Percentiles rank a stretch among this genome's conserved stretches.
Evolutionary conservation across 2,329 filamentous ascomycete species (phyloP).

Genomic region (Colletotrichum coccodes): DNA sequence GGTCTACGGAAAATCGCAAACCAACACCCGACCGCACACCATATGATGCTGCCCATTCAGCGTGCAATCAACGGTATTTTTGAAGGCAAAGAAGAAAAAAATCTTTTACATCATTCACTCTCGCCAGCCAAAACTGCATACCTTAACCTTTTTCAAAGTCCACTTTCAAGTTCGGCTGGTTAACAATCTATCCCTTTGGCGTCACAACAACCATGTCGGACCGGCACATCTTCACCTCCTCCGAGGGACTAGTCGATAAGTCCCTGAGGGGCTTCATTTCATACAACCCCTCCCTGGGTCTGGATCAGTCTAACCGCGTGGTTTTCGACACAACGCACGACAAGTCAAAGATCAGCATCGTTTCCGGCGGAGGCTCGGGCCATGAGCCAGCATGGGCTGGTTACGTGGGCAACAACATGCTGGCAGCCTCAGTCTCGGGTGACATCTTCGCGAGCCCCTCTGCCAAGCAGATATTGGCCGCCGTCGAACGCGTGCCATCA

Average conservation of each 20-base stretch:
- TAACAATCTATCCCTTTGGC: neutral
- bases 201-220: conserved; percentile 57
- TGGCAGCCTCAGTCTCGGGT: conserved; percentile 69
- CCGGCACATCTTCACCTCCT: conserved; percentile 61
- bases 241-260: conserved; percentile 64
- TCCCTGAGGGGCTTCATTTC: conserved; percentile 60
- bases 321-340: conserved; percentile 59
- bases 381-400: conserved; percentile 73
- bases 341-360: conserved; percentile 57
- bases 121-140: neutral
- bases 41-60: conserved; percentile 14
- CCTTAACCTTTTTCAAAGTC: neutral
- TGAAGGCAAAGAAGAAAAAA: neutral
- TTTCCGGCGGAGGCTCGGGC: conserved; percentile 66
- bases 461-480: conserved; percentile 70
- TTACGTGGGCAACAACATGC: conserved; percentile 70
- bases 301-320: conserved; percentile 62
- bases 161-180: conserved; percentile 3
- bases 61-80: neutral
- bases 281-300: conserved; percentile 61
- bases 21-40: conserved; percentile 7
- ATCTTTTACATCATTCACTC: neutral
- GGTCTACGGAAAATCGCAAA: conserved; percentile 11
- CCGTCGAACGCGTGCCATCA: conserved; percentile 64
- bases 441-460: conserved; percentile 73